These are phyloP conservation scores for Poa pratensis DNA, from an alignment of 176 grass and related monocot species.

Conservation along the genomic window DNA sequence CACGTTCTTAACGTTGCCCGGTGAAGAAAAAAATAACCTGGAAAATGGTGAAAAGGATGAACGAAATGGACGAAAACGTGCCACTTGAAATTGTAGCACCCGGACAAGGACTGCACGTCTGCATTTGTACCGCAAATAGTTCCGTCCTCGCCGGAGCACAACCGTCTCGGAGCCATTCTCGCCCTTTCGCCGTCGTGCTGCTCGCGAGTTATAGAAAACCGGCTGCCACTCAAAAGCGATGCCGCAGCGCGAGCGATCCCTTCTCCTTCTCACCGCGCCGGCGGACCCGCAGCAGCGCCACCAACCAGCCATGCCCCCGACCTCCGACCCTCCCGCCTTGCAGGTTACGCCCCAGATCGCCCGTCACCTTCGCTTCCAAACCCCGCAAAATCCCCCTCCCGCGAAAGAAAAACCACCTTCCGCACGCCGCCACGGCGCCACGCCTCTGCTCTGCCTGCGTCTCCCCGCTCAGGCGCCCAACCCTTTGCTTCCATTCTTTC, in stretches of 20 bases:
- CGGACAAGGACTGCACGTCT: not conserved
- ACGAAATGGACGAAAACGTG: not conserved
- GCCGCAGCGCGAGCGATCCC: constrained; percentile 39
- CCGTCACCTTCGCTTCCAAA: constrained; percentile 70
- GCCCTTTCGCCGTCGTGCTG: not conserved
- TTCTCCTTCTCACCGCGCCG: not conserved
- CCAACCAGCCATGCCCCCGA: constrained; percentile 19
- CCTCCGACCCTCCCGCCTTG: constrained; percentile 46
- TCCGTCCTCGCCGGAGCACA: not conserved
- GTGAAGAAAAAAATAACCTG: not conserved
- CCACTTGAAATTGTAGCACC: not conserved
- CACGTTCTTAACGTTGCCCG: too few species aligned
- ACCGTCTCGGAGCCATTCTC: not conserved
- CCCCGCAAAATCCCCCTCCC: constrained; percentile 61
- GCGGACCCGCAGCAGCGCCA: constrained; percentile 18
- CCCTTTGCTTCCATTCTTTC: constrained; percentile 96
- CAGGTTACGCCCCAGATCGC: constrained; percentile 45
- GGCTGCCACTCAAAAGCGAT: constrained; percentile 43
- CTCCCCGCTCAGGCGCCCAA: constrained; percentile 39
- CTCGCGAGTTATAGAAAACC: not conserved
- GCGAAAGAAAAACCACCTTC: constrained; percentile 43
- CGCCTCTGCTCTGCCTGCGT: constrained; percentile 13
- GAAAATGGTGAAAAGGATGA: not conserved
- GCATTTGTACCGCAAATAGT: not conserved
- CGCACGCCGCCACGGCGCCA: constrained; percentile 48